Conservation (phyloP, 2,329 filamentous ascomycete genomes). For the Trichoderma sp. region DNA sequence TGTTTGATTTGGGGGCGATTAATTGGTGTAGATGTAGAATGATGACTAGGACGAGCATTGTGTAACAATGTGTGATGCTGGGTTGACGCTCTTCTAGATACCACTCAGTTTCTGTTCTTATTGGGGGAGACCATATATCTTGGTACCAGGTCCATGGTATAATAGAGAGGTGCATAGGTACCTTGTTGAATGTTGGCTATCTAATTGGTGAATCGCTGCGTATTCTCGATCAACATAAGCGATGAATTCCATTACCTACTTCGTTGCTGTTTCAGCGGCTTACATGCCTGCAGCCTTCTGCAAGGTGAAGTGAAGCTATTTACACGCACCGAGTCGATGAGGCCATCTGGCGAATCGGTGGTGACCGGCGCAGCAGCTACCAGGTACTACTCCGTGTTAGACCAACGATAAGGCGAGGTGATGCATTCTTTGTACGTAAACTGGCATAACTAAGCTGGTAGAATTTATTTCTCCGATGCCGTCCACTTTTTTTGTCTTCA, state of each 20-base stretch:
- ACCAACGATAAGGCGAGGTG: neutral
- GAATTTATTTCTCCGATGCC: slow-evolving; percentile 14
- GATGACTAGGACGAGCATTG: neutral
- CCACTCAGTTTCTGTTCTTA: neutral
- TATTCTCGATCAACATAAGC: neutral
- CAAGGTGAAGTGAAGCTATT: neutral
- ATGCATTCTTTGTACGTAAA: slow-evolving; percentile 14
- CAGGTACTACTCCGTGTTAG: no score
- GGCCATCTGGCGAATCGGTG: neutral
- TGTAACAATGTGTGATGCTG: neutral
- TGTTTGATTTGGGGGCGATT: neutral
- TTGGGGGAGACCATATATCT: neutral
- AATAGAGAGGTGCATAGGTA: no score
- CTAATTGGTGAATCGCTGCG: neutral
- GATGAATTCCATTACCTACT: neutral
- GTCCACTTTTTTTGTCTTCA: neutral
- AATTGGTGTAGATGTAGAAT: neutral
- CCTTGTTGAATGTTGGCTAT: neutral
- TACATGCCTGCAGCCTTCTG: neutral
- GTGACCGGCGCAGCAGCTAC: neutral
- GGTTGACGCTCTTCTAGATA: neutral
- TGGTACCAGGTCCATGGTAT: neutral
- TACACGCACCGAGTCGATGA: neutral
- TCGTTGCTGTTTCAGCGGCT: neutral
- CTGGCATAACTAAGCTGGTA: neutral